These are phyloP conservation scores for Saccharomyces kudriavzevii DNA, from an alignment of 805 yeast genomes.

Conservation along the genomic window DNA sequence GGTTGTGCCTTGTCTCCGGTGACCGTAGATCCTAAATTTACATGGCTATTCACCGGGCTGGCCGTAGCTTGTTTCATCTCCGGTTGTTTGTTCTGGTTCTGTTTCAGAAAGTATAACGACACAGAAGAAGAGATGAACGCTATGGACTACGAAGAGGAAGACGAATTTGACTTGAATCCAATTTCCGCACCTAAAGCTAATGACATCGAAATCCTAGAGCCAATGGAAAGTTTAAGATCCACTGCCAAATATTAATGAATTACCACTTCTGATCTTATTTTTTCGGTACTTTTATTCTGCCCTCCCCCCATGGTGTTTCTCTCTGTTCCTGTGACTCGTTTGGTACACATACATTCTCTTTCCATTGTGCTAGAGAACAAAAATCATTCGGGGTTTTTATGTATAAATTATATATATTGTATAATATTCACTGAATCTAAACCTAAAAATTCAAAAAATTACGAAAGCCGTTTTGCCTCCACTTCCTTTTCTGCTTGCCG, in stretches of 20 bases:
- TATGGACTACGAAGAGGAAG: slow-evolving; percentile 34
- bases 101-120: slow-evolving; percentile 46
- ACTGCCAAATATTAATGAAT: slow-evolving; percentile 3
- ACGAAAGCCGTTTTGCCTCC: too few relatives aligned
- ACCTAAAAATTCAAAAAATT: neutral
- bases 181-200: slow-evolving; percentile 2
- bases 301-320: neutral
- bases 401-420: neutral
- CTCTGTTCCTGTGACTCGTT: neutral
- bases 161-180: slow-evolving; percentile 1
- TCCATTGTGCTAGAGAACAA: neutral
- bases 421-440: neutral
- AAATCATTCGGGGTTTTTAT: neutral
- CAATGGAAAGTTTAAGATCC: slow-evolving; percentile 1
- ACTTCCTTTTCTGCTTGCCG: too few relatives aligned
- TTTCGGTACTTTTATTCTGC: neutral
- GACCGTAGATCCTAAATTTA: slow-evolving; percentile 58
- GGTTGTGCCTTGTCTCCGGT: slow-evolving; percentile 67
- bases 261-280: neutral
- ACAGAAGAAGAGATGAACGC: slow-evolving; percentile 51
- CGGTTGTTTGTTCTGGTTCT: slow-evolving; percentile 55
- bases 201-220: slow-evolving; percentile 5
- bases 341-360: neutral
- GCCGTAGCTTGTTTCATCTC: slow-evolving; percentile 50
- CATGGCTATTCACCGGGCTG: slow-evolving; percentile 61